Evolutionary conservation across 495 filamentous ascomycete genomes (phyloP).

Genomic region (Bacidia gigantensis): DNA sequence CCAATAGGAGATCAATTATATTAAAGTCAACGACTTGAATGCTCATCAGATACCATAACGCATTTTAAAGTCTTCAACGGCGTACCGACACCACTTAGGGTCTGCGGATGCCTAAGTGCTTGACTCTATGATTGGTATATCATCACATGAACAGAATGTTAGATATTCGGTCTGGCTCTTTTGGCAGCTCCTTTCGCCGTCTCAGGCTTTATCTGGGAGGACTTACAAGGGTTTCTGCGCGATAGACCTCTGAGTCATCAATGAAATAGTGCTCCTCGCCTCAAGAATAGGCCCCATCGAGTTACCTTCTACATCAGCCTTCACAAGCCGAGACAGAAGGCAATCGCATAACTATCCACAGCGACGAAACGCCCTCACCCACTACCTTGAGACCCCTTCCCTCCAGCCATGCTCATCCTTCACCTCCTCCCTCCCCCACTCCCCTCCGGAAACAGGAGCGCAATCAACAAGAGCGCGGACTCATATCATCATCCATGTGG

Average conservation of each 20-base stretch:
- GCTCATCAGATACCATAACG: slow-evolving; percentile 91
- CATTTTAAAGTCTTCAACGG: slow-evolving; percentile 61
- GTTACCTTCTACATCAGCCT: slow-evolving; percentile 48
- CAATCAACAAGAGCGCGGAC: slow-evolving; percentile 42
- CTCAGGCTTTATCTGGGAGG: too few species aligned
- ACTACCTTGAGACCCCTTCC: slow-evolving; percentile 27
- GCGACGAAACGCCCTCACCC: slow-evolving; percentile 64
- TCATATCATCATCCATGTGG: slow-evolving; percentile 74
- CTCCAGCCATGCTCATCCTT: slow-evolving; percentile 27
- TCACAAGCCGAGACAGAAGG: slow-evolving; percentile 27
- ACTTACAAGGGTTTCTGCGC: too few species aligned
- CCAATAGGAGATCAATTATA: too few species aligned
- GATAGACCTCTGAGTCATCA: slow-evolving; percentile 41
- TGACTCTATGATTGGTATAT: slow-evolving; percentile 97
- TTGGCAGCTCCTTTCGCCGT: slow-evolving; percentile 61
- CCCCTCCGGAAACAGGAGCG: slow-evolving; percentile 22
- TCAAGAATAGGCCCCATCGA: slow-evolving; percentile 99
- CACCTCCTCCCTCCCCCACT: slow-evolving; percentile 24
- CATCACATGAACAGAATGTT: slow-evolving; percentile 80
- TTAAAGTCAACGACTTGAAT: too few species aligned
- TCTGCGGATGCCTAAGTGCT: slow-evolving; percentile 67
- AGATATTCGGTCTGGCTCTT: slow-evolving; percentile 43
- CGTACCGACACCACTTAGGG: slow-evolving; percentile 36
- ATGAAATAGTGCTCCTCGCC: slow-evolving; percentile 62
- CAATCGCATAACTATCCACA: slow-evolving; percentile 99